Base-by-base conservation (phyloP, 73 alveolate genomes). In the Tetrahymena thermophila region DNA sequence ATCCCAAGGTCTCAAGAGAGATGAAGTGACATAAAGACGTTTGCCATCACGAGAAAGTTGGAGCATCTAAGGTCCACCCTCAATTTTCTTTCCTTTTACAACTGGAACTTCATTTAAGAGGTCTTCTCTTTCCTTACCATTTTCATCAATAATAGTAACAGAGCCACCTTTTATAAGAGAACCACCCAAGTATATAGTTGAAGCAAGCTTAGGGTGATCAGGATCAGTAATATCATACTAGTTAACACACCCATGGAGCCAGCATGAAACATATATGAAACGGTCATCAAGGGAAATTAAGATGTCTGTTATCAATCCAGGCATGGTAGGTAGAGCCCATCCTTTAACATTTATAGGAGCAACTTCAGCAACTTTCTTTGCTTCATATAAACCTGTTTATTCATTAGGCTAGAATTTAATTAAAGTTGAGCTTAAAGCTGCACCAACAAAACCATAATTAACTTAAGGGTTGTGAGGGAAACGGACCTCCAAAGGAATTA, bases 301-400 rank as follows among this genome's bases (percentile, higher is more conserved):
- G 93, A 56, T 71, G 56, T 93, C 97, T 9, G 97, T 93, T 40
- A 95, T 95, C 71, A 95, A 94, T 6, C 93, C 94, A 5, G 97
- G 97, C 96, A 95, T 93, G 31, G 56, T 50, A 15, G 97, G 97
- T 35, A 95, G 94, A 40, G 96, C 97, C 97, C 97, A 95, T 37
- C 97, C 97, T 15, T 94, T 85, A 13, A 31, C 93, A 84, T 50
- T 28, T 3, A 35, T 83, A 14, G 83, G 83, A 56, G 71, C 35
- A 35, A 42, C 23, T 93, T 83, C 57, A 38, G 94, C 57, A 25
- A 38, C 57, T 9, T 43, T 85, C 84, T 43, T 85, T 17, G 83
- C 94, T 38, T 85, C 84, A 85, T 38, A 85, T 38, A 85, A 35
- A 34, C 84, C 94, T 28, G 89, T 85, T 38, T 16, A 85, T 85